Evolutionary conservation across 768 basidiomycete species (phyloP).

Genomic region (Podaxis sp.): DNA sequence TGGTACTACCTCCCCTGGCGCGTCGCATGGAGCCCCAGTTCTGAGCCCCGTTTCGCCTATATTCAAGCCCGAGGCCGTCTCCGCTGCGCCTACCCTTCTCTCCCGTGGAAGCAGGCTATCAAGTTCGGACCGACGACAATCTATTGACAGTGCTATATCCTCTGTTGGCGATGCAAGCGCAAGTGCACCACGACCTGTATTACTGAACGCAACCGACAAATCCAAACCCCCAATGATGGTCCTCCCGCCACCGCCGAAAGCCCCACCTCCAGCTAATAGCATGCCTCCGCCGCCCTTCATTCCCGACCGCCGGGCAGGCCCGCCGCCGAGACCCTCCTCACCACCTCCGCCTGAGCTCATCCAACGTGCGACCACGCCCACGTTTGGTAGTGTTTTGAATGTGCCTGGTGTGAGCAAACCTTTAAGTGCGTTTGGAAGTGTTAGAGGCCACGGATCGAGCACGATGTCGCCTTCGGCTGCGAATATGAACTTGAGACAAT

Average conservation of each 20-base stretch:
- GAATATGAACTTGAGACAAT: slow-evolving; percentile 50
- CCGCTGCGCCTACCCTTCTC: slow-evolving; percentile 27
- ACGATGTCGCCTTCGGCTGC: slow-evolving; percentile 71
- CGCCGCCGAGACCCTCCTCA: slow-evolving; percentile 86
- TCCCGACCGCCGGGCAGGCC: slow-evolving; percentile 59
- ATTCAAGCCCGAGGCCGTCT: slow-evolving; percentile 33
- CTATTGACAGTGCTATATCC: slow-evolving; percentile 67
- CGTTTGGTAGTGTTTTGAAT: slow-evolving; percentile 60
- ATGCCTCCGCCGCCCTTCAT: slow-evolving; percentile 78
- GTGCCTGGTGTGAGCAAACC: slow-evolving; percentile 36
- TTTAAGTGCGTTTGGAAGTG: slow-evolving; percentile 6
- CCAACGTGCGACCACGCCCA: slow-evolving; percentile 86
- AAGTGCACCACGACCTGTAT: slow-evolving; percentile 37
- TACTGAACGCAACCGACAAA: slow-evolving; percentile 55
- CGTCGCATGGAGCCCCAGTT: slow-evolving; percentile 11
- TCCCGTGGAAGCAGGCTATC: slow-evolving; percentile 39
- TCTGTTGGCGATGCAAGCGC: slow-evolving; percentile 40
- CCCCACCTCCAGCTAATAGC: slow-evolving; percentile 64
- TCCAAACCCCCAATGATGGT: slow-evolving; percentile 82
- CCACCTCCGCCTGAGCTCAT: slow-evolving; percentile 92
- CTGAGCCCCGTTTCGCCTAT: slow-evolving; percentile 14
- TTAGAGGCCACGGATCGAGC: slow-evolving; percentile 45
- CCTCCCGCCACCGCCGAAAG: slow-evolving; percentile 73
- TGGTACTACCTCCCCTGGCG: slow-evolving; percentile 32
- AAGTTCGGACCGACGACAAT: slow-evolving; percentile 59